Base-by-base conservation (phyloP, 1,284 basidiomycete species). In the Leccinum subrobustum region DNA sequence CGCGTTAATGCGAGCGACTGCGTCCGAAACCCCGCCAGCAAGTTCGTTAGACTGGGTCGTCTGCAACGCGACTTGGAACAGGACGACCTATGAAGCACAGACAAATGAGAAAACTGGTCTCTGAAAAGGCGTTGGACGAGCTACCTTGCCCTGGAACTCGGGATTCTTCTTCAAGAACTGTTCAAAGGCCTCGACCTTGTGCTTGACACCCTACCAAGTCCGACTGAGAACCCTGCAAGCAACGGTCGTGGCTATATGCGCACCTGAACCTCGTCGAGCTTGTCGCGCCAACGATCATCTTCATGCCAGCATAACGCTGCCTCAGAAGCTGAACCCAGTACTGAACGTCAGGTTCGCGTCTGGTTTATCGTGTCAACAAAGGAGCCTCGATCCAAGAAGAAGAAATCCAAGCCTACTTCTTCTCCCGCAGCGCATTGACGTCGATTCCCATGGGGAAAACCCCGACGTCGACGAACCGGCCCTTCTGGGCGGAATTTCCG, bases 371-470 rank as follows among this genome's bases (percentile, higher is more conserved):
- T 0, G 35, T 72, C 56, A 42, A 54, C 3, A 11, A 52, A n/a
- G 54, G 56, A 37, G 54, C 52, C 58, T 51, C n/a, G 42, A 42
- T 31, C 58, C 51, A 12, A 57, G n/a, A 60, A 60, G 52, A 42
- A 53, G 61, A 20, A 18, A 44, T 54, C 4, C 18, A 56, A 29
- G 75, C 82, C 57, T 66, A 87, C 87, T 84, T 87, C 73, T 87
- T 88, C 65, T 85, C 79, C 60, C 86, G 85, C 52, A 95, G 76
- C 59, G 83, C 81, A 59, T 78, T 76, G 16, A 94, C 91, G 68
- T 95, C 93, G 63, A 95, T 94, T 3, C 93, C 93, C 84, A 95
- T 94, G 0, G 93, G 91, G 74, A 94, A 93, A 14, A 92, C 90
- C 1, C 88, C 89, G 6, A 95, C 91, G 65, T 93, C 90, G 47